Conservation (phyloP, 2,329 filamentous ascomycete species). For the Blumeria graminis region DNA sequence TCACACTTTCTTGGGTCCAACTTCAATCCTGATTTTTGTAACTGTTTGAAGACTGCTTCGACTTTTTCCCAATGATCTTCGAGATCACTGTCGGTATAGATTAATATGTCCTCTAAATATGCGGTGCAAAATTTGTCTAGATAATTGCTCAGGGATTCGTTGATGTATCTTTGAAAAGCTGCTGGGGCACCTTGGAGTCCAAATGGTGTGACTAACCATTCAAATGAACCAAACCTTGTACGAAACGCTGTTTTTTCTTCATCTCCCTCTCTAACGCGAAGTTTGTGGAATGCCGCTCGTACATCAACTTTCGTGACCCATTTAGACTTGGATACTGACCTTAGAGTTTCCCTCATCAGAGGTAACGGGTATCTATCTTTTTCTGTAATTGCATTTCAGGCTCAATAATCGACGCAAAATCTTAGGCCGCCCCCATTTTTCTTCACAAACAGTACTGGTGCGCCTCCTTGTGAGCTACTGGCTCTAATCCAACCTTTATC, state of each 20-base stretch:
- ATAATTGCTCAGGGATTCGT: not conserved
- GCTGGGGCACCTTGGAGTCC: not conserved
- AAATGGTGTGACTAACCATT: not conserved
- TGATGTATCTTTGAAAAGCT: not conserved
- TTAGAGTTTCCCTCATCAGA: not conserved
- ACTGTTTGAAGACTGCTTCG: not conserved
- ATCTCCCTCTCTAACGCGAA: not conserved
- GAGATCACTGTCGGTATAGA: not conserved
- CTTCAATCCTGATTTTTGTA: not conserved
- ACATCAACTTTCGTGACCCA: not conserved
- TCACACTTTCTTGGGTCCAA: no score
- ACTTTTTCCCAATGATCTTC: not conserved
- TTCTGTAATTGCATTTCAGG: not conserved
- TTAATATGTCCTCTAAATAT: not conserved
- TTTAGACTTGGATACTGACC: not conserved
- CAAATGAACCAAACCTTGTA: not conserved
- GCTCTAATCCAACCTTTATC: not conserved
- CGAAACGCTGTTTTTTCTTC: not conserved
- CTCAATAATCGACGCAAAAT: not conserved
- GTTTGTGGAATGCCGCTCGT: not conserved
- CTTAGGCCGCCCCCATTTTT: not conserved
- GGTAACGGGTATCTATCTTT: not conserved
- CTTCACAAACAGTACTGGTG: not conserved
- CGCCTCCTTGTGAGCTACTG: not conserved
- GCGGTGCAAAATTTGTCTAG: not conserved